Evolutionary conservation across 1,139 yeast species (phyloP).

Genomic region (Hansenula sp.): DNA sequence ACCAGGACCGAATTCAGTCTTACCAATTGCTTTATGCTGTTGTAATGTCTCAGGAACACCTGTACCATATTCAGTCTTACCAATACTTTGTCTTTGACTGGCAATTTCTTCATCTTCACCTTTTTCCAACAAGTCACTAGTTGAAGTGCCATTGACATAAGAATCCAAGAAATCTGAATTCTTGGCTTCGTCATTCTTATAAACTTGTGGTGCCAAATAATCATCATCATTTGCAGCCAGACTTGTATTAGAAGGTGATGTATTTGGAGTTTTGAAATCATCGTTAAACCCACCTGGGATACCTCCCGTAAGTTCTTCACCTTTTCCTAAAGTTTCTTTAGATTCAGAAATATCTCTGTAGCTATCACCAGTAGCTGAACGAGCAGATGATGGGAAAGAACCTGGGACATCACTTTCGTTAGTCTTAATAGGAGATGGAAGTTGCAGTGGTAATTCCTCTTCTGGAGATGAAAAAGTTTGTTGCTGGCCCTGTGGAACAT

Average conservation of each 20-base stretch:
- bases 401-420: constrained; percentile 3
- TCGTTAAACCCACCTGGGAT: neutral
- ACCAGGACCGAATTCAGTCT: too few species aligned
- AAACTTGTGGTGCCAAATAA: constrained; percentile 4
- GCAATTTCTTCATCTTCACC: neutral
- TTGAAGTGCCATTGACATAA: constrained; percentile 14
- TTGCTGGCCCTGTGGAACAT: neutral
- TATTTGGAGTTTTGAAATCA: constrained; percentile 11
- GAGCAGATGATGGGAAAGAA: constrained; percentile 4
- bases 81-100: neutral
- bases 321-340: neutral
- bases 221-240: neutral
- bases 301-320: neutral
- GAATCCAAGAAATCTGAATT: constrained; percentile 22
- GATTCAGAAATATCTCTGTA: neutral
- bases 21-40: too few species aligned
- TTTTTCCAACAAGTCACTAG: constrained; percentile 6
- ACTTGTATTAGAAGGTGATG: constrained; percentile 6
- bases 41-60: too few species aligned
- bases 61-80: constrained; percentile 5
- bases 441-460: constrained; percentile 19
- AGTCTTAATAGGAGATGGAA: constrained; percentile 19
- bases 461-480: constrained; percentile 11
- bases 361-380: neutral
- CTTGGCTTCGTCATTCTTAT: constrained; percentile 11